These are phyloP conservation scores for Scolecobasidium constrictum DNA, from an alignment of 2,329 filamentous ascomycete species.

Conservation along the genomic window DNA sequence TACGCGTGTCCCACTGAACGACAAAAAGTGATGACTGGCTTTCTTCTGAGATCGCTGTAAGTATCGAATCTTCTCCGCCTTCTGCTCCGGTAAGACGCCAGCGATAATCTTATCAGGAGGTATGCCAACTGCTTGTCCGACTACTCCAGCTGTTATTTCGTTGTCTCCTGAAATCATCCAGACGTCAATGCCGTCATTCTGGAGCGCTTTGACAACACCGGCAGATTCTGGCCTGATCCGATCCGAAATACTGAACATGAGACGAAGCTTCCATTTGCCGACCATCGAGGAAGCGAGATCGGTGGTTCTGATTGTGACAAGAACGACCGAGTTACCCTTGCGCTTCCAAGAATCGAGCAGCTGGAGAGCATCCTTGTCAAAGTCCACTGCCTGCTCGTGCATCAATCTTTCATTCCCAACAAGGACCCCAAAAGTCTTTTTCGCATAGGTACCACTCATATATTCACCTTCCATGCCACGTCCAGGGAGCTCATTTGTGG, in stretches of 20 bases:
- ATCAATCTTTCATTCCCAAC: slow-evolving; percentile 68
- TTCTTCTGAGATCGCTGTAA: background rate
- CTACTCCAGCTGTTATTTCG: slow-evolving; percentile 1
- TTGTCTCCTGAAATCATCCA: slow-evolving; percentile 8
- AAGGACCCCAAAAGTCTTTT: slow-evolving; percentile 36
- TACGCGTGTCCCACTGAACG: background rate
- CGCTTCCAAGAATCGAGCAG: slow-evolving; percentile 28
- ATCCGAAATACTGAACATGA: background rate
- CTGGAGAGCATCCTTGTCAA: slow-evolving; percentile 15
- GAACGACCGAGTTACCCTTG: slow-evolving; percentile 29
- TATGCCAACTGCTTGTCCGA: slow-evolving; percentile 2
- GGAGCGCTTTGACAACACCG: background rate
- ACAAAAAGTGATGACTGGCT: background rate
- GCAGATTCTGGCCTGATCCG: background rate
- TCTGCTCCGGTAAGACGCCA: slow-evolving; percentile 4
- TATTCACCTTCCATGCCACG: slow-evolving; percentile 56
- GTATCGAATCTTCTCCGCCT: slow-evolving; percentile 8
- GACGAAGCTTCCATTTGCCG: background rate
- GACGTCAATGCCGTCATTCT: background rate
- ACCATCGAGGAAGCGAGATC: slow-evolving; percentile 20
- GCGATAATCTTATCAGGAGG: slow-evolving; percentile 2
- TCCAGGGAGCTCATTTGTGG: slow-evolving; percentile 51
- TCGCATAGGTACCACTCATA: slow-evolving; percentile 13
- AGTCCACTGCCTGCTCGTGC: slow-evolving; percentile 24
- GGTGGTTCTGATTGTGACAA: slow-evolving; percentile 20